A percentile compares a stretch with the other conserved stretches of the same genome.
These are phyloP conservation scores for Suhomyces bolitotheri DNA, from an alignment of 1,139 yeast species.

Conservation along the genomic window DNA sequence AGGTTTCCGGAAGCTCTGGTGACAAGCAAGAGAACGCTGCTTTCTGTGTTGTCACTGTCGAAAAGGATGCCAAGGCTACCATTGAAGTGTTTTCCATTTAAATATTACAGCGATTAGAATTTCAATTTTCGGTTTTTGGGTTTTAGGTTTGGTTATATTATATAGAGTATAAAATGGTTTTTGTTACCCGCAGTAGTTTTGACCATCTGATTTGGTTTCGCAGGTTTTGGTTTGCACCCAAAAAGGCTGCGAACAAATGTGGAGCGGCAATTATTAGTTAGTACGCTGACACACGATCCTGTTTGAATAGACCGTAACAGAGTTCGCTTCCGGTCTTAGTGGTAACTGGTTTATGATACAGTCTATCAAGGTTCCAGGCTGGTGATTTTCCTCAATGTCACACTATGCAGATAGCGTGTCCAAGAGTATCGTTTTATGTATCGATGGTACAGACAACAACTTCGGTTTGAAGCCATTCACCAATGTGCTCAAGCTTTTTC, in stretches of 20 bases:
- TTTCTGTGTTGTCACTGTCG: conserved; percentile 82
- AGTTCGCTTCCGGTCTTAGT: no score
- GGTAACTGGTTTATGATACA: no score
- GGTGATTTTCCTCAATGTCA: no score
- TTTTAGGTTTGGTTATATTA: neutral
- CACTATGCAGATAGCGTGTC: no score
- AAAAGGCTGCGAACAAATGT: no score
- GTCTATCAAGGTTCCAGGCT: no score
- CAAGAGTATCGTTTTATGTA: conserved; percentile 49
- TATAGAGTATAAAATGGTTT: conserved; percentile 1
- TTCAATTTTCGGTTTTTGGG: neutral
- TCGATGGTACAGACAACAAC: conserved; percentile 63
- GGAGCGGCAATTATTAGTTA: no score
- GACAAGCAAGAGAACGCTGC: conserved; percentile 66
- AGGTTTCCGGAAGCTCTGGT: conserved; percentile 42
- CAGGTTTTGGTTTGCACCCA: no score
- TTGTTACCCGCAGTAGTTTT: no score
- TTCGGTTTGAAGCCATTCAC: conserved; percentile 59
- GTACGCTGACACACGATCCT: no score
- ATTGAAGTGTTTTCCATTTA: conserved; percentile 60
- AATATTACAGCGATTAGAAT: neutral
- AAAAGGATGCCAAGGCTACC: conserved; percentile 59
- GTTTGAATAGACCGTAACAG: no score
- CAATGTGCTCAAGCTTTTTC: conserved; percentile 54
- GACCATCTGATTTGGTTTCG: no score